These are phyloP conservation scores for Aphanocladium album DNA, from an alignment of 2,329 filamentous ascomycete species.

Conservation along the genomic window DNA sequence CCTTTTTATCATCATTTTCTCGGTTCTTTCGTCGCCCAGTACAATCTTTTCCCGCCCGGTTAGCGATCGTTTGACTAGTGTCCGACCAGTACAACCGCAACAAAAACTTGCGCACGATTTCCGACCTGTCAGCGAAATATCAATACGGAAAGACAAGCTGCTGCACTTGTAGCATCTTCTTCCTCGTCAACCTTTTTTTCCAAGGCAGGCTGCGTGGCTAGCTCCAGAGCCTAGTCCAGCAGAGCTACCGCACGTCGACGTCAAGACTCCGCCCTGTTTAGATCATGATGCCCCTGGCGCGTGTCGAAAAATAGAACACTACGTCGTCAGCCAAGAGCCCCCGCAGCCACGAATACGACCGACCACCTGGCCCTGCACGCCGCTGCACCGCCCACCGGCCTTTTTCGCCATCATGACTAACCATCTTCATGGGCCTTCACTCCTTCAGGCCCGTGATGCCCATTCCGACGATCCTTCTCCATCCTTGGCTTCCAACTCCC, in stretches of 20 bases:
- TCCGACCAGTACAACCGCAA: not conserved
- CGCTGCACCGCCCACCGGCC: conserved; percentile 19
- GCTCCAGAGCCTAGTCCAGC: not conserved
- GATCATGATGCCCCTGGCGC: conserved; percentile 14
- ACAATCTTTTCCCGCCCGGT: not conserved
- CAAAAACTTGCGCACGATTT: not conserved
- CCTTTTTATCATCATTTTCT: not conserved
- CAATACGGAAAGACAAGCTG: not conserved
- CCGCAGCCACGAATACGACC: conserved; percentile 19
- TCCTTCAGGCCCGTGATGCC: conserved; percentile 30
- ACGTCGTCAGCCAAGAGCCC: conserved; percentile 16
- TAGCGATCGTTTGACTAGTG: conserved; percentile 7
- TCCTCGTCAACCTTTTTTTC: not conserved
- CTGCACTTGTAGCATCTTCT: not conserved
- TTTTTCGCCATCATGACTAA: conserved; percentile 29
- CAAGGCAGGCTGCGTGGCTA: not conserved
- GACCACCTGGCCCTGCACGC: conserved; percentile 12
- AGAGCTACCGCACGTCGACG: conserved; percentile 2
- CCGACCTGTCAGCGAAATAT: not conserved
- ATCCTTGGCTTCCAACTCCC: conserved; percentile 20
- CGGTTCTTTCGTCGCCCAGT: not conserved
- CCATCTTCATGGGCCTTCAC: conserved; percentile 31
- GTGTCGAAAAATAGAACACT: conserved; percentile 18
- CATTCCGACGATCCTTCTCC: conserved; percentile 2
- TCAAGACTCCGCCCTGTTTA: conserved; percentile 12